Conservation (phyloP, 139 green algal species). For the Ettlia oleoabundans region DNA sequence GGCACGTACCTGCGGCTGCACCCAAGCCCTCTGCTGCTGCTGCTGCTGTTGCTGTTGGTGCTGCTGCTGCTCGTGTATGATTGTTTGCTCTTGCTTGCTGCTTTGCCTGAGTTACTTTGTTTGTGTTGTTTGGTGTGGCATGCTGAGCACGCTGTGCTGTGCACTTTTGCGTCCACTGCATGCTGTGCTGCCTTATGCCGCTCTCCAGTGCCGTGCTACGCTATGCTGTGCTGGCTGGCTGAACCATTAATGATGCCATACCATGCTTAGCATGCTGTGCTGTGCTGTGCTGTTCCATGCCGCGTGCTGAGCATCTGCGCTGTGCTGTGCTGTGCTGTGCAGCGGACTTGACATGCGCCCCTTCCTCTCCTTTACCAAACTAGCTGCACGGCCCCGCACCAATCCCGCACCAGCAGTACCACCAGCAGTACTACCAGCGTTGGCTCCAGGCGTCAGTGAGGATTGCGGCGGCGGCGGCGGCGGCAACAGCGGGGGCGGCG, state of each 20-base stretch:
- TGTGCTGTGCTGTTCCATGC: too few species aligned
- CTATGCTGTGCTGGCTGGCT: too few species aligned
- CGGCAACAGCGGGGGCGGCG: background rate
- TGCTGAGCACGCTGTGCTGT: slow-evolving; percentile 2
- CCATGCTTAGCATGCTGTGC: too few species aligned
- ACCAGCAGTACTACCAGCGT: background rate
- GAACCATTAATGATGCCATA: too few species aligned
- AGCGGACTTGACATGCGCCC: too few species aligned
- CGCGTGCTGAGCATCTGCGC: too few species aligned
- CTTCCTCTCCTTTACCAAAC: too few species aligned
- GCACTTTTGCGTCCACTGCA: too few species aligned
- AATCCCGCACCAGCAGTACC: background rate
- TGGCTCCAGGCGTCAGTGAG: background rate
- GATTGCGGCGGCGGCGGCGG: background rate
- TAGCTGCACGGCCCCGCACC: too few species aligned
- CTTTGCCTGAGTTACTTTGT: background rate
- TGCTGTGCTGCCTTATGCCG: too few species aligned
- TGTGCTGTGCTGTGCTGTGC: too few species aligned
- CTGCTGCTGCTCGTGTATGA: background rate
- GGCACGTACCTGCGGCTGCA: background rate
- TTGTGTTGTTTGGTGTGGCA: background rate
- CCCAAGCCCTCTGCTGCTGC: background rate
- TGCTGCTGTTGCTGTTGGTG: background rate
- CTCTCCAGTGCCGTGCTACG: too few species aligned
- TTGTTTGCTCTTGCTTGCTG: background rate